Evolutionary conservation across 495 filamentous ascomycete genomes (phyloP).

Genomic region (Podospora tetraspora): DNA sequence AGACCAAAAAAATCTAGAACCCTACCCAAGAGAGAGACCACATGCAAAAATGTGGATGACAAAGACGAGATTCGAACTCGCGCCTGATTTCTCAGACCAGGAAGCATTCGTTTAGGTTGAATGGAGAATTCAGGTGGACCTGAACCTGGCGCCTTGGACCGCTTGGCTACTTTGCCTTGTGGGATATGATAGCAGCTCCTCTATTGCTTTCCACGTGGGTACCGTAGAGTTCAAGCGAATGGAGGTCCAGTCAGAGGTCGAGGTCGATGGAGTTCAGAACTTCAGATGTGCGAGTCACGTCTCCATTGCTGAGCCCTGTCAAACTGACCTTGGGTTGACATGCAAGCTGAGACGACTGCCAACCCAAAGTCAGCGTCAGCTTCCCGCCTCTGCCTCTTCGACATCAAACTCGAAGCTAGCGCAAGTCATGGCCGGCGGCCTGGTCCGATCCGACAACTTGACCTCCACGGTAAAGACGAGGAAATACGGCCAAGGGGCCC

Average conservation of each 20-base stretch:
- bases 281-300: neutral
- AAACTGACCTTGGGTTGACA: neutral
- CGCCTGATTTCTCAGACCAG: neutral
- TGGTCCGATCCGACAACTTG: neutral
- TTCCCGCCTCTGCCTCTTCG: neutral
- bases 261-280: neutral
- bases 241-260: neutral
- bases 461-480: neutral
- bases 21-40: neutral
- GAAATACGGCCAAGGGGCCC: neutral
- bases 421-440: neutral
- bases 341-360: neutral
- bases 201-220: neutral
- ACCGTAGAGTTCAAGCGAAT: neutral
- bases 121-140: neutral
- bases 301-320: neutral
- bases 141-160: neutral
- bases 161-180: neutral
- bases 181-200: neutral
- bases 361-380: neutral
- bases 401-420: neutral
- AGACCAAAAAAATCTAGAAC: neutral
- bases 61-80: neutral
- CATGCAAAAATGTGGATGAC: neutral
- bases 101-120: neutral